Base-by-base conservation (phyloP, 2,329 filamentous ascomycete genomes). In the Akanthomyces uredinophilus region DNA sequence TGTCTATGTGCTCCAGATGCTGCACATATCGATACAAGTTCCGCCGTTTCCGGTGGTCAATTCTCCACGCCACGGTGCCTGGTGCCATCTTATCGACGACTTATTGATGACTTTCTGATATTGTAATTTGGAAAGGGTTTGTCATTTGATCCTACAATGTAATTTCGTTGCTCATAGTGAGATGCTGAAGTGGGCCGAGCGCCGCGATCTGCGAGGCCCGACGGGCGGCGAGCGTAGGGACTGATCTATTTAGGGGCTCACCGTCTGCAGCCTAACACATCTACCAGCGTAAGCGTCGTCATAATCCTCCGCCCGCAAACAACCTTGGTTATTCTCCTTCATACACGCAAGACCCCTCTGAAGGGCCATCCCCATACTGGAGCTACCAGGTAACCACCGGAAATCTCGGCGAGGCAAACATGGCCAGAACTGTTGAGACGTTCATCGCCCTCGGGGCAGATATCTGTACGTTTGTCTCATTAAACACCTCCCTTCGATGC, bases 361-460 rank as follows among this genome's bases (percentile, higher is more conserved):
- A 8, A 37, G 16, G 35, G 13, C 18, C 37, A 49, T 49, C 41
- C 18, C 27, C 27, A 13, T 29, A 50, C 24, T 16, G 16, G 8
- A 14, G 3, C 37, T 35, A 6, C 4, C 27, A 47, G 4, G 18
- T 6, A 4, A n/a, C 13, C 20, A 29, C 4, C 18, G 43, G 11
- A 29, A 51, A n/a, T 7, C 22, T n/a, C 8, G 4, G 52, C 11
- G 35, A 11, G 5, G 20, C 13, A 20, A 46, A 24, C 16, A 60
- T 75, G 72, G 69, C 67, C 3, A 63, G 65, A 27, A 63, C 62
- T 5, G 68, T 70, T 61, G 68, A 72, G 56, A 72, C 75, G 37
- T 73, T 75, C 64, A 73, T 81, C 53, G 73, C 74, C 63, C 82
- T 82, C 63, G 77, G 76, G 44, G 79, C 78, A 22, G 79, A 83